Evolutionary conservation across 2,329 filamentous ascomycete species (phyloP).

Genomic region (Epichloe scottii): DNA sequence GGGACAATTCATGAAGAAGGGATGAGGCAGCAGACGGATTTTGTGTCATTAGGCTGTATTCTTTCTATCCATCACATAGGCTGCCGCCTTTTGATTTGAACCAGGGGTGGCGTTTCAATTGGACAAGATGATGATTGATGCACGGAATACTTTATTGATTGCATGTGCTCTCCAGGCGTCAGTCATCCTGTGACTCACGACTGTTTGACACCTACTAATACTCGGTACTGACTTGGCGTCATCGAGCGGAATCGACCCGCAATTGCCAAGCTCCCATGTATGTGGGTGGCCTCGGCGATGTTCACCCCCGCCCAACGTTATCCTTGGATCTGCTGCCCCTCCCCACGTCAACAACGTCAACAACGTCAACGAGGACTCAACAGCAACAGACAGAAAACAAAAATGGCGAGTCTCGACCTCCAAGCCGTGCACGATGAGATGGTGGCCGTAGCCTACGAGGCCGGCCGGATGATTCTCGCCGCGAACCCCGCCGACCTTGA

Average conservation of each 20-base stretch:
- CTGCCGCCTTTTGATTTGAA: background rate
- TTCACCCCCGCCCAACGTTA: background rate
- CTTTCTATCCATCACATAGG: background rate
- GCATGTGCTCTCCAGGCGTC: no score
- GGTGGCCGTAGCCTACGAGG: constrained; percentile 46
- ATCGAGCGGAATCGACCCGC: background rate
- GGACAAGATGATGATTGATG: background rate
- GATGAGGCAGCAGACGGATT: no score
- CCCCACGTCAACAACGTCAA: background rate
- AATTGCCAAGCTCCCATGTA: background rate
- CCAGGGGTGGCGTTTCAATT: background rate
- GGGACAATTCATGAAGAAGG: no score
- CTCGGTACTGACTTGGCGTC: background rate
- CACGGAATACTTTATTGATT: no score
- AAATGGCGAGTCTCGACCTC: constrained; percentile 31
- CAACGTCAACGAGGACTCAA: background rate
- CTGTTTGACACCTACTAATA: background rate
- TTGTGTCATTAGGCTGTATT: no score
- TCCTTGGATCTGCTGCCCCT: background rate
- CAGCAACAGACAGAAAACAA: background rate
- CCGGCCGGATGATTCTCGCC: constrained; percentile 50
- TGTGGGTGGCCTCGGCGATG: background rate
- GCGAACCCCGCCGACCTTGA: constrained; percentile 47
- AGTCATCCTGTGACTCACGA: no score
- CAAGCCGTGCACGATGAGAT: constrained; percentile 50